Evolutionary conservation across 257 asterid genomes (phyloP).

Genomic region (Cordia subcordata): DNA sequence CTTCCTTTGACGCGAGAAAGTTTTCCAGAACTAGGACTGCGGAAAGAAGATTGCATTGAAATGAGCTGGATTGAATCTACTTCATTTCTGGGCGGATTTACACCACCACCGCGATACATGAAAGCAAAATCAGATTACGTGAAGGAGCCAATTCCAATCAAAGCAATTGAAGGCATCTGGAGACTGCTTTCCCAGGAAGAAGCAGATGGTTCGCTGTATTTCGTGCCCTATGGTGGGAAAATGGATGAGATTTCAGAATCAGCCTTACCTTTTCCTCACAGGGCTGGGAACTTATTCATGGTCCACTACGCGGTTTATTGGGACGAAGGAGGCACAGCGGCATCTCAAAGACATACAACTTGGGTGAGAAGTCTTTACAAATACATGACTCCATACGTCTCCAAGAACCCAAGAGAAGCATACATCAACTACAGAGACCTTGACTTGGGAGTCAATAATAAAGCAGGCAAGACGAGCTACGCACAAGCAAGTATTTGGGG

Average conservation of each 20-base stretch:
- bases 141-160: conserved; percentile 20
- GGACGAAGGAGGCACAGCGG: background rate
- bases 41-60: conserved; percentile 23
- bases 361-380: conserved; percentile 10
- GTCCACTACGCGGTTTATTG: conserved; percentile 2
- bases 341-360: background rate
- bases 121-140: conserved; percentile 44
- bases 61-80: conserved; percentile 40
- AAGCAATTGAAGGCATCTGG: conserved; percentile 34
- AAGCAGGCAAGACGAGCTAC: conserved; percentile 6
- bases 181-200: conserved; percentile 6
- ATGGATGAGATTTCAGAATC: conserved; percentile 3
- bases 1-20: conserved; percentile 24
- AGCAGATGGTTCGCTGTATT: background rate
- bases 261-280: conserved; percentile 14
- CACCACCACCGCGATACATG: background rate
- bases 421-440: conserved; percentile 15
- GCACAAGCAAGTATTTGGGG: conserved; percentile 8
- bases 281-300: conserved; percentile 7
- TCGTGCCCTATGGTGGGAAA: conserved; percentile 12
- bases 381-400: conserved; percentile 8
- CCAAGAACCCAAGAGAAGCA: conserved; percentile 10
- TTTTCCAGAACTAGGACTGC: conserved; percentile 41
- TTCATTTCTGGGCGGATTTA: conserved; percentile 10
- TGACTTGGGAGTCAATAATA: conserved; percentile 11